Base-by-base conservation (phyloP, 176 grass and related monocot species). In the Musa itinerans region DNA sequence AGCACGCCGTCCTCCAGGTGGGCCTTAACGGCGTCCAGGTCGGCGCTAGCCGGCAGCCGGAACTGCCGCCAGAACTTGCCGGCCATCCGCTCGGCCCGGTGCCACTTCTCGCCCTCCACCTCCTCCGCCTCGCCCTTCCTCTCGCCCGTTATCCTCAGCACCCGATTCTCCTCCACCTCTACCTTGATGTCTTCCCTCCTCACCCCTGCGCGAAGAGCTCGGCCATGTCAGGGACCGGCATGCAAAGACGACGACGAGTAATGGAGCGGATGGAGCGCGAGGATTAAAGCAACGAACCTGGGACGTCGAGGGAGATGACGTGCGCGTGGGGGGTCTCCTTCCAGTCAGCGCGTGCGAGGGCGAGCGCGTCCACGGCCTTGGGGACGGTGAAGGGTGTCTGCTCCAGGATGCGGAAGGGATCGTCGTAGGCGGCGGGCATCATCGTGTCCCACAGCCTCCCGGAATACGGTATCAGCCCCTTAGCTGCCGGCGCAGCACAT, bases 291-390 rank as follows among this genome's bases (percentile, higher is more conserved):
- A 43, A 75, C 73, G 19, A 19, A 63, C 55, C 75, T 20, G 85
- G 89, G 9, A 88, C 78, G 65, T 85, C 89, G 56, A 91, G 50
- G 68, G 74, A 21, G 71, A 91, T 83, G 7, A 91, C 52, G 69
- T 88, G 85, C 16, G 77, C 89, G 13, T 78, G 77, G 0, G 83
- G 70, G 0, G 89, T 88, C 83, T 91, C 89, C 80, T 91, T 91
- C 89, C 89, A 91, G 34, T 43, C 34, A 3, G 34, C 34, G 34
- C 74, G 75, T 10, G 80, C 85, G 48, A 91, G 80, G 1, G 77
- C 65, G 55, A 87, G 16, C 0, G 20, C 11, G 11, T 72, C 16
- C 1, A 25, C 62, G 8, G 50, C 26, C 17, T 64, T 67, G 23
- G 72, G 49, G 54, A 70, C 0, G 63, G 76, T 24, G 62, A 85